These are phyloP conservation scores for Chrysoporthe cubensis DNA, from an alignment of 2,329 filamentous ascomycete species.

Conservation along the genomic window DNA sequence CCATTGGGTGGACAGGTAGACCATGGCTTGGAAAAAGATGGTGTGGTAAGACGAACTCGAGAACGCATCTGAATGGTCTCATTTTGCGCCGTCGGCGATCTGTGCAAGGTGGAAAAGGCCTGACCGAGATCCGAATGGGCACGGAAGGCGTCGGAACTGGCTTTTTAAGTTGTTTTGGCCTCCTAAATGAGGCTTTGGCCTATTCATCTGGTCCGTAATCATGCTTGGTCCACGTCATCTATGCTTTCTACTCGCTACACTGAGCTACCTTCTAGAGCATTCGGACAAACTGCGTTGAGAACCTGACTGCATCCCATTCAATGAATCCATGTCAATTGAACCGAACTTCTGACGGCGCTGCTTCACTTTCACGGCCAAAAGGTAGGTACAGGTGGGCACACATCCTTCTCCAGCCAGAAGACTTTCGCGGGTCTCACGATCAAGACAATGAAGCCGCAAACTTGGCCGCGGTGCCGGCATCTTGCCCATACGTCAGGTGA, in stretches of 20 bases:
- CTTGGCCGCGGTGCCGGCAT: slow-evolving; percentile 8
- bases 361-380: too few relatives aligned
- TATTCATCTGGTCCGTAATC: too few relatives aligned
- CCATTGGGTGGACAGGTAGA: background rate
- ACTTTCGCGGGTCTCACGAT: background rate
- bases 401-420: too few relatives aligned
- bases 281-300: background rate
- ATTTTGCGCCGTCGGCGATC: background rate
- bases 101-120: background rate
- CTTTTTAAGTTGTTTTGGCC: background rate
- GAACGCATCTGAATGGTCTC: background rate
- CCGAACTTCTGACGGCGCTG: too few relatives aligned
- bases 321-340: background rate
- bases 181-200: background rate
- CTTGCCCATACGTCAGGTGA: slow-evolving; percentile 8
- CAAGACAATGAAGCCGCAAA: slow-evolving; percentile 8
- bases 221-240: too few relatives aligned
- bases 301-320: background rate
- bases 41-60: background rate
- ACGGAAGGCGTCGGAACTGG: background rate
- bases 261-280: background rate
- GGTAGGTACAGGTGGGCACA: too few relatives aligned
- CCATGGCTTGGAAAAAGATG: background rate
- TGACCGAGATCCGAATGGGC: background rate
- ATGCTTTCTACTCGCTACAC: background rate